A percentile compares a stretch with the other conserved stretches of the same genome.
Conservation (phyloP, 179 eudicot species). For the Nepenthes alata region DNA sequence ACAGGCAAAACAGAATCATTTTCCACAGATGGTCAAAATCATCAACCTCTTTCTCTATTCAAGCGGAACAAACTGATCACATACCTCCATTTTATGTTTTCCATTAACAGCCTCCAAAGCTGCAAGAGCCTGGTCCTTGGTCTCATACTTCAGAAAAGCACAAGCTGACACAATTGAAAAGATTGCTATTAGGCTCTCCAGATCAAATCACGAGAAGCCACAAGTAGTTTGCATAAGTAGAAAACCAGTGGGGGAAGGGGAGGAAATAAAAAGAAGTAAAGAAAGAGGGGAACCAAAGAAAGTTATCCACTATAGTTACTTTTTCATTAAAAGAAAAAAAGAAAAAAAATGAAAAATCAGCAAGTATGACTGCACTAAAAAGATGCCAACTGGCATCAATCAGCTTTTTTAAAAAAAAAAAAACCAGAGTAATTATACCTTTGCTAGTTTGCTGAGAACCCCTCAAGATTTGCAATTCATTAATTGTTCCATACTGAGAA, state of each 20-base stretch:
- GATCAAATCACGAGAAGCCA: background rate
- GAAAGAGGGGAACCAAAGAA: background rate
- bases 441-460: conserved; percentile 97
- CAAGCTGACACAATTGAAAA: conserved; percentile 42
- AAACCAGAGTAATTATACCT: conserved; percentile 28
- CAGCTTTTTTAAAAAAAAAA: too few relatives aligned
- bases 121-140: conserved; percentile 91
- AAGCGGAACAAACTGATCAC: conserved; percentile 7
- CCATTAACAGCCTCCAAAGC: conserved; percentile 85
- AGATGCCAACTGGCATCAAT: background rate
- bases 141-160: conserved; percentile 95
- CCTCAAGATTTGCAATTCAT: conserved; percentile 79
- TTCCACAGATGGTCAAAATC: too few relatives aligned
- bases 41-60: too few relatives aligned
- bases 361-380: background rate
- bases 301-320: background rate
- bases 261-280: background rate
- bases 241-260: background rate
- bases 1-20: too few relatives aligned
- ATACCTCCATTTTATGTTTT: conserved; percentile 86
- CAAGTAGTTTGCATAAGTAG: background rate
- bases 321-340: background rate
- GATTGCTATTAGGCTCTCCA: background rate
- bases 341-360: conserved; percentile 6
- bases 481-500: conserved; percentile 74